phyloP scores from a whole-genome alignment of 352 stramenopile species.

The Phytophthora meadii region DNA sequence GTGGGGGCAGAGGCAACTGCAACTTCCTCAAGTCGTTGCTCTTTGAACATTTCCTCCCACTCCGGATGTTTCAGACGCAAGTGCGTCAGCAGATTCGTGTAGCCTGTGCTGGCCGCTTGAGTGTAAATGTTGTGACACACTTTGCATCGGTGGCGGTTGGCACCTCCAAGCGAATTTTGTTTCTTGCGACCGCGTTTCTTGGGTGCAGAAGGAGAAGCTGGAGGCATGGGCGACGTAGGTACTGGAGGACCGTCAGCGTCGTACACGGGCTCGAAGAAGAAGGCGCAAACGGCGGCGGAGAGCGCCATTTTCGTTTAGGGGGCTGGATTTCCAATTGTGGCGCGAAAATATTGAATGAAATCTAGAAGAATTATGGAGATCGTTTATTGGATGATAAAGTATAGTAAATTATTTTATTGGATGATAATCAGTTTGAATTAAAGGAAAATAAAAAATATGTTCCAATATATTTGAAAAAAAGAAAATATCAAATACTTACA shows the following conservation, averaged over 20 bases:
- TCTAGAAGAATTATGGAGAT: constrained; percentile 16
- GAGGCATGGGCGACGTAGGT: neutral
- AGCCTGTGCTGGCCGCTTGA: constrained; percentile 40
- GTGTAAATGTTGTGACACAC: constrained; percentile 43
- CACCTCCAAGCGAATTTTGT: constrained; percentile 9
- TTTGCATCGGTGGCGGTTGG: constrained; percentile 44
- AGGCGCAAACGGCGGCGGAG: constrained; percentile 38
- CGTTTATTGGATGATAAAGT: constrained; percentile 4
- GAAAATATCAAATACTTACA: too few relatives aligned
- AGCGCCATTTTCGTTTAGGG: constrained; percentile 13
- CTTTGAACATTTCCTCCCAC: constrained; percentile 34
- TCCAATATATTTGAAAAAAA: too few relatives aligned
- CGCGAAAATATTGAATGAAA: constrained; percentile 12
- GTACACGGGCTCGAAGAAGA: constrained; percentile 49
- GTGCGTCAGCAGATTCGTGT: constrained; percentile 51
- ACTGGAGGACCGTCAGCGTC: constrained; percentile 3
- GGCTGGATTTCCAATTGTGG: constrained; percentile 10
- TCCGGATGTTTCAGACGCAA: constrained; percentile 46
- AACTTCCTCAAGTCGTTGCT: constrained; percentile 10
- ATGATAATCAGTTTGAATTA: neutral
- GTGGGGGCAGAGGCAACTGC: neutral
- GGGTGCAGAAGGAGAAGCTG: constrained; percentile 2
- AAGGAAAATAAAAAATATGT: neutral
- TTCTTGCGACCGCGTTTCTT: constrained; percentile 37
- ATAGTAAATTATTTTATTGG: neutral